Evolutionary conservation across 306 rosid genomes (phyloP), one percentile per base, ranked within the genome.

Genomic region (Elaeagnus macrophylla): DNA sequence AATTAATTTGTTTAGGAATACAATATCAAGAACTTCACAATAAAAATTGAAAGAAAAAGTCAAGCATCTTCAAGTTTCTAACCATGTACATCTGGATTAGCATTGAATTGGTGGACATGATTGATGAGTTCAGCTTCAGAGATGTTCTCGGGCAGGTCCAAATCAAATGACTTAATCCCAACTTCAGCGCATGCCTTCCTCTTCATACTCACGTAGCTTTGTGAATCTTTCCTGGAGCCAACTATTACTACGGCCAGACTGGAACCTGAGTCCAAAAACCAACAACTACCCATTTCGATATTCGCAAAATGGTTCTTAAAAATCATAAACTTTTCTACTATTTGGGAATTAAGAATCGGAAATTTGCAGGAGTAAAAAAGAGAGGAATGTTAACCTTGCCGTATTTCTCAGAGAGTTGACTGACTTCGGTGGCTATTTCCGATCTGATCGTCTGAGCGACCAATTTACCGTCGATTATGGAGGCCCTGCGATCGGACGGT

Each of bases 231-330:
- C 67, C 86, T 75, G 79, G 18, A 57, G n/a, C 97, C 97, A 8
- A 91, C 94, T 32, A 81, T 91, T 73, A 91, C 94, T 54, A 86
- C 96, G 12, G 96, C 97, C 59, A 91, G 66, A 37, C 96, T 8
- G 96, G 96, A 57, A 86, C 94, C 97, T 81, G 66, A 52, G 12
- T 12, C 25, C 2, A 25, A 54, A 15, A 56, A 46, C 32, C 46
- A 0, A 5, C 7, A 14, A 51, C 1, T 18, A 39, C 40, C 61
- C 32, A 6, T 15, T 13, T 47, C 11, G 43, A 12, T 25, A 25
- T 25, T 25, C 32, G 32, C 32, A 25, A 2, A 25, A 25, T 25
- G 5, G 46, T 13, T 9, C 13, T 42, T 42, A 11, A 7, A 42
- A 42, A 42, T 9, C 46, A 42, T 42, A 13, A 10, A 42, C 3